These are phyloP conservation scores for Quercus cerris DNA, from an alignment of 306 rosid genomes.

Conservation along the genomic window DNA sequence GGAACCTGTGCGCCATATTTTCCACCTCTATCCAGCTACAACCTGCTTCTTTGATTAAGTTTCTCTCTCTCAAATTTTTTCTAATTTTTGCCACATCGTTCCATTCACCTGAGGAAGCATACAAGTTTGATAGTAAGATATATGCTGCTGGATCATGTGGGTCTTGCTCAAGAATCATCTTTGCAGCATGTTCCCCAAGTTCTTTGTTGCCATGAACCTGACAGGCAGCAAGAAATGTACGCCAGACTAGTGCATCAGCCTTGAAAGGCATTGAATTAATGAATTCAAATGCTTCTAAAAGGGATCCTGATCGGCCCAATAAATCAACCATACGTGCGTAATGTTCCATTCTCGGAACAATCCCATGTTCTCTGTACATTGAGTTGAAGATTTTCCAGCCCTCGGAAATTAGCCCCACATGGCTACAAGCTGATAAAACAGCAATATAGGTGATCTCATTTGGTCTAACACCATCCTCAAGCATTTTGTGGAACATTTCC, in stretches of 20 bases:
- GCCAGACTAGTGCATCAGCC: constrained; percentile 64
- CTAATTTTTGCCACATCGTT: constrained; percentile 55
- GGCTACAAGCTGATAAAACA: constrained; percentile 70
- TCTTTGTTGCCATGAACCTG: constrained; percentile 49
- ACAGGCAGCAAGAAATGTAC: constrained; percentile 66
- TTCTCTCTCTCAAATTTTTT: constrained; percentile 49
- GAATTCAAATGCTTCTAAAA: constrained; percentile 50
- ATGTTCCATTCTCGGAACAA: constrained; percentile 63
- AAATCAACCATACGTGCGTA: constrained; percentile 66
- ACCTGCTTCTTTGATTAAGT: constrained; percentile 54
- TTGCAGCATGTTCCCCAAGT: constrained; percentile 61
- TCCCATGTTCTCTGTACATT: constrained; percentile 40
- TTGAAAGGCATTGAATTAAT: constrained; percentile 53
- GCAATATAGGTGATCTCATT: constrained; percentile 64
- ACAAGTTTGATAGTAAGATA: constrained; percentile 58
- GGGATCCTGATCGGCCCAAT: constrained; percentile 63
- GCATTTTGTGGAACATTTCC: no score
- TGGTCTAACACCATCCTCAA: no score
- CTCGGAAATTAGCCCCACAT: constrained; percentile 50
- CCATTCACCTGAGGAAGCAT: constrained; percentile 54
- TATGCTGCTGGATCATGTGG: constrained; percentile 59
- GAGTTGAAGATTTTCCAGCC: constrained; percentile 59
- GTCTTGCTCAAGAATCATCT: constrained; percentile 55
- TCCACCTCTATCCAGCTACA: constrained; percentile 66
- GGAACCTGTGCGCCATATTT: constrained; percentile 53